Evolutionary conservation across 805 yeast genomes (phyloP).

Genomic region (Zygotorulaspora florentina): DNA sequence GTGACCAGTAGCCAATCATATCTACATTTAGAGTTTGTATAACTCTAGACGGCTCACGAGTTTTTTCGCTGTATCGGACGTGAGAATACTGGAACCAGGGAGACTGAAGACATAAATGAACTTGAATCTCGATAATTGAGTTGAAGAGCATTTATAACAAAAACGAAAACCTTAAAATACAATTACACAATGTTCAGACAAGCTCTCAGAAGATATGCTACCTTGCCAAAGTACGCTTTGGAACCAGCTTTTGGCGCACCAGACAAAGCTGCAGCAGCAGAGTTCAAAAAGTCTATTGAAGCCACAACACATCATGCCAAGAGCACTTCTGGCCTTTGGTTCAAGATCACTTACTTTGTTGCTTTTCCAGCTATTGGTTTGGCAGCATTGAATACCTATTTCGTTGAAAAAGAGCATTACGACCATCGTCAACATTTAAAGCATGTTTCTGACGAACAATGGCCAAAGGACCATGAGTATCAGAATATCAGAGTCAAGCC

Average conservation of each 20-base stretch:
- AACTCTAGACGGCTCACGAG: neutral
- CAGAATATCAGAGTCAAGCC: slow-evolving; percentile 84
- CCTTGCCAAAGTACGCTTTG: slow-evolving; percentile 41
- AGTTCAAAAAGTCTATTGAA: slow-evolving; percentile 54
- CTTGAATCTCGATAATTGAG: neutral
- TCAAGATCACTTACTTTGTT: slow-evolving; percentile 70
- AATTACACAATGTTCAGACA: slow-evolving; percentile 43
- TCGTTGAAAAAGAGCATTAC: slow-evolving; percentile 83
- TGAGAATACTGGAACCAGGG: neutral
- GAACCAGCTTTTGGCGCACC: slow-evolving; percentile 47
- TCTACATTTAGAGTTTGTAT: neutral
- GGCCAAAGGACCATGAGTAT: slow-evolving; percentile 89
- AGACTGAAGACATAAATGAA: neutral
- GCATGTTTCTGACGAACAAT: slow-evolving; percentile 76
- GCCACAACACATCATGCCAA: slow-evolving; percentile 77
- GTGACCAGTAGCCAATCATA: too few relatives aligned
- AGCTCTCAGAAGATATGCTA: slow-evolving; percentile 35
- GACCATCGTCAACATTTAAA: slow-evolving; percentile 76
- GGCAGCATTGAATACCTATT: slow-evolving; percentile 76
- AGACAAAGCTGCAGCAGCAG: slow-evolving; percentile 59
- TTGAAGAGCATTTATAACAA: neutral
- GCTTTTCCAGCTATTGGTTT: slow-evolving; percentile 79
- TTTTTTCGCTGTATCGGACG: neutral
- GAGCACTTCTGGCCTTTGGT: slow-evolving; percentile 76
- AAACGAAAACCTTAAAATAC: neutral